Evolutionary conservation across 2,329 filamentous ascomycete species (phyloP).

Genomic region (Colletotrichum lini): DNA sequence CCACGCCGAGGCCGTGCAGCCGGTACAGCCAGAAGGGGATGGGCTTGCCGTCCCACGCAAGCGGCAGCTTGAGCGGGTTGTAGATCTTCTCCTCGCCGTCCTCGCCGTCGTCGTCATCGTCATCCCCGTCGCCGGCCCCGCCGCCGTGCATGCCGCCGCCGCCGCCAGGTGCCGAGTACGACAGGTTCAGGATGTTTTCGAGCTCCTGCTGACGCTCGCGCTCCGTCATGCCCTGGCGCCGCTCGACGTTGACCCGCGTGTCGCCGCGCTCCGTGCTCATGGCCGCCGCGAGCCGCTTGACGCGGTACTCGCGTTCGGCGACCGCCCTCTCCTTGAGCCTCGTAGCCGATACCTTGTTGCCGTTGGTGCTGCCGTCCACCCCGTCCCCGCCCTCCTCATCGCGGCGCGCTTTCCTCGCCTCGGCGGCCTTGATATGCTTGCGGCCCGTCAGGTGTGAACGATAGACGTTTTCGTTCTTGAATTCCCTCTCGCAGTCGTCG

Average conservation of each 20-base stretch:
- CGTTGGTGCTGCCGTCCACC: constrained; percentile 47
- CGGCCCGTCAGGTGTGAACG: constrained; percentile 90
- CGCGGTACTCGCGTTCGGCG: constrained; percentile 87
- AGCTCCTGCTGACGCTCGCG: constrained; percentile 94
- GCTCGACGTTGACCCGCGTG: constrained; percentile 94
- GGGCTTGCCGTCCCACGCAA: constrained; percentile 98
- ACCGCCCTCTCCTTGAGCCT: constrained; percentile 90
- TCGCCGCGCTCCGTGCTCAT: constrained; percentile 92
- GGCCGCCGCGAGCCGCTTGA: constrained; percentile 83
- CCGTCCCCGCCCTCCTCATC: constrained; percentile 53
- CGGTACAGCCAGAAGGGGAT: constrained; percentile 99
- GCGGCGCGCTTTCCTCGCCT: constrained; percentile 69
- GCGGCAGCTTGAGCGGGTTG: constrained; percentile 94
- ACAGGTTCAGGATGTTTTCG: constrained; percentile 80
- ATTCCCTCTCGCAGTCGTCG: constrained; percentile 91
- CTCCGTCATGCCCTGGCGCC: constrained; percentile 97
- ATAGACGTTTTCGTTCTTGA: constrained; percentile 96
- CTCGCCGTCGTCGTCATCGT: constrained; percentile 77
- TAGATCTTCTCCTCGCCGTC: constrained; percentile 92
- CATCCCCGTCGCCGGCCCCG: constrained; percentile 51
- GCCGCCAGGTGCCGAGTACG: constrained; percentile 61
- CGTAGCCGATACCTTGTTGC: constrained; percentile 55
- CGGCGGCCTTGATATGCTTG: constrained; percentile 90
- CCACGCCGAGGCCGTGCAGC: constrained; percentile 92
- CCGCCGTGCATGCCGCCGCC: constrained; percentile 43